Evolutionary conservation across 352 stramenopile species (phyloP).

Genomic region (Phytophthora macrochlamydospora): DNA sequence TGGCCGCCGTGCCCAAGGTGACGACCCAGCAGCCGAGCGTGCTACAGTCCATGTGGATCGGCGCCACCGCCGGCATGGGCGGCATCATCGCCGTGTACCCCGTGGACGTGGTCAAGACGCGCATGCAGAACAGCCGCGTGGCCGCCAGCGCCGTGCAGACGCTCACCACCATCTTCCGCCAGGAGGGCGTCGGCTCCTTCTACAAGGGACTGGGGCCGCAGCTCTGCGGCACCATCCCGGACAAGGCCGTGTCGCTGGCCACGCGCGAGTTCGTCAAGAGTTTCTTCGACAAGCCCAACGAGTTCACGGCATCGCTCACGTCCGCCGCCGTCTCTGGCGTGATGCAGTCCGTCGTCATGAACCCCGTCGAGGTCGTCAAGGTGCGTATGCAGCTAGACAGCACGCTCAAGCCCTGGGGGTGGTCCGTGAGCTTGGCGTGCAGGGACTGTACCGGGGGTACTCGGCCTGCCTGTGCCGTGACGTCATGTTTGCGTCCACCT

Average conservation of each 20-base stretch:
- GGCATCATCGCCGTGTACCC: slow-evolving; percentile 85
- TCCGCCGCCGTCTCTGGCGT: slow-evolving; percentile 73
- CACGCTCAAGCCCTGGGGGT: slow-evolving; percentile 54
- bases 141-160: slow-evolving; percentile 59
- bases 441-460: slow-evolving; percentile 80
- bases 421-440: slow-evolving; percentile 65
- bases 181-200: slow-evolving; percentile 69
- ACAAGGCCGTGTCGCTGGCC: slow-evolving; percentile 82
- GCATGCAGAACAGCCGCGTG: slow-evolving; percentile 79
- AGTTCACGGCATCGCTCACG: slow-evolving; percentile 70
- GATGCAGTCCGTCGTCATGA: slow-evolving; percentile 84
- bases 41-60: slow-evolving; percentile 84
- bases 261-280: slow-evolving; percentile 82
- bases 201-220: slow-evolving; percentile 83
- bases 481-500: slow-evolving; percentile 78
- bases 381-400: slow-evolving; percentile 87
- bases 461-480: slow-evolving; percentile 70
- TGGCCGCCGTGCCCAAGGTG: slow-evolving; percentile 28
- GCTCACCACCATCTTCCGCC: slow-evolving; percentile 61
- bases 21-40: slow-evolving; percentile 52
- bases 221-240: slow-evolving; percentile 73
- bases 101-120: slow-evolving; percentile 86
- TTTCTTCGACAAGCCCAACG: slow-evolving; percentile 74
- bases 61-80: slow-evolving; percentile 77
- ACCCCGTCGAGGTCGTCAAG: slow-evolving; percentile 85